Base-by-base conservation (phyloP, 495 filamentous ascomycete genomes). In the Parmelia sp. region DNA sequence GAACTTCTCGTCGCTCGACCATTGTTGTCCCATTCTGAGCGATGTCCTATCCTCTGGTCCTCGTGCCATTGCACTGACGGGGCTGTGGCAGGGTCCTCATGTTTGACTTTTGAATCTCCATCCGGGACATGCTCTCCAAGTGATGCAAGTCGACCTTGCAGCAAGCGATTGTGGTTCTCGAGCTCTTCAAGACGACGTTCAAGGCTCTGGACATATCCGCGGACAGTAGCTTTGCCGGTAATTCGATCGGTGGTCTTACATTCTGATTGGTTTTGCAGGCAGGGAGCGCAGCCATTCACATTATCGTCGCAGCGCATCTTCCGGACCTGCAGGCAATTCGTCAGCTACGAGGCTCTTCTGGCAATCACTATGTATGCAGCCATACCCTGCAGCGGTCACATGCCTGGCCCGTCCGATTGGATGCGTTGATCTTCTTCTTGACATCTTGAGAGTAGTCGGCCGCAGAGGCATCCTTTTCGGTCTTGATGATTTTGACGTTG, bases 351-450 rank as follows among this genome's bases (percentile, higher is more conserved):
- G 7, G 21, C 7, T 15, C 56, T 21, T 35, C 14, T 8, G n/a
- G 23, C 19, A 44, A 44, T 17, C 40, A 31, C 7, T 27, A 27
- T 53, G 25, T 40, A 27, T 57, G 53, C 4, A 56, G 29, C 74
- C 82, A 64, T 77, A 92, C 91, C 81, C 91, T 91, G 80, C 92
- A 96, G 58, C 92, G 82, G 71, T 96, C 92, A 80, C 92, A 96
- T 7, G 92, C 92, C 73, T 94, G 91, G 5, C 90, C 89, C 0
- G 89, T 94, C 23, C 90, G 81, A 25, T 82, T 85, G 58, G 86
- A 86, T 25, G 80, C 81, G 65, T 80, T 79, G 58, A 86, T 74
- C 70, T 83, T 83, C 74, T 82, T 85, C 77, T 83, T 85, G 42
- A 90, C 85, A 56, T 82, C 80, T 63, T 78, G 83, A 5, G 88